These are phyloP conservation scores for Suillus subluteus DNA, from an alignment of 768 basidiomycete genomes.

Conservation along the genomic window DNA sequence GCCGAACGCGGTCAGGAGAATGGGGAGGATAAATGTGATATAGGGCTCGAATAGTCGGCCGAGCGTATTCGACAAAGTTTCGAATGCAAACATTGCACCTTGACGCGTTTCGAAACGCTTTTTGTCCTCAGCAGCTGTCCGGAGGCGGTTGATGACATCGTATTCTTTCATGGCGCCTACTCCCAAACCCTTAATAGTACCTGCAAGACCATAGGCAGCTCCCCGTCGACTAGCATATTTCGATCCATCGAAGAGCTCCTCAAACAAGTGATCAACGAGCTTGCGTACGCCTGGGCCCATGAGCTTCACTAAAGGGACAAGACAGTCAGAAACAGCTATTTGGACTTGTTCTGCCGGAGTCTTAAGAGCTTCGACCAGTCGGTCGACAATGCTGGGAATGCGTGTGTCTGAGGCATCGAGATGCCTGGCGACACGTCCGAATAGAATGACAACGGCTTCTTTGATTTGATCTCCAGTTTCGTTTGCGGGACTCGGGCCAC, in stretches of 20 bases:
- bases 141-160: slow-evolving; percentile 72
- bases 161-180: slow-evolving; percentile 85
- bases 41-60: slow-evolving; percentile 95
- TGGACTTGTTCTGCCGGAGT: slow-evolving; percentile 97
- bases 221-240: slow-evolving; percentile 97
- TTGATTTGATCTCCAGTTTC: slow-evolving; percentile 88
- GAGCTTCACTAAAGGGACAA: slow-evolving; percentile 80
- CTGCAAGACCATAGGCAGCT: slow-evolving; percentile 94
- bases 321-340: slow-evolving; percentile 93
- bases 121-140: slow-evolving; percentile 84
- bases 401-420: slow-evolving; percentile 76
- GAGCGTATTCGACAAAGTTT: slow-evolving; percentile 84
- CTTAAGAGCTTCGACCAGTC: slow-evolving; percentile 86
- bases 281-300: slow-evolving; percentile 53
- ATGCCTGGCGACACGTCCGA: slow-evolving; percentile 91
- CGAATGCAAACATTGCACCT: slow-evolving; percentile 94
- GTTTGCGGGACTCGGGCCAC: slow-evolving; percentile 51
- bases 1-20: slow-evolving; percentile 84
- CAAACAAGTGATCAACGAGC: slow-evolving; percentile 78
- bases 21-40: slow-evolving; percentile 79
- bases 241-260: slow-evolving; percentile 72
- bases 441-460: slow-evolving; percentile 92
- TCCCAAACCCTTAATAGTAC: slow-evolving; percentile 90
- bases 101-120: slow-evolving; percentile 85
- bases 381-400: slow-evolving; percentile 79